These are phyloP conservation scores for Tulasnella sp. DNA, from an alignment of 768 basidiomycete genomes.

Conservation along the genomic window DNA sequence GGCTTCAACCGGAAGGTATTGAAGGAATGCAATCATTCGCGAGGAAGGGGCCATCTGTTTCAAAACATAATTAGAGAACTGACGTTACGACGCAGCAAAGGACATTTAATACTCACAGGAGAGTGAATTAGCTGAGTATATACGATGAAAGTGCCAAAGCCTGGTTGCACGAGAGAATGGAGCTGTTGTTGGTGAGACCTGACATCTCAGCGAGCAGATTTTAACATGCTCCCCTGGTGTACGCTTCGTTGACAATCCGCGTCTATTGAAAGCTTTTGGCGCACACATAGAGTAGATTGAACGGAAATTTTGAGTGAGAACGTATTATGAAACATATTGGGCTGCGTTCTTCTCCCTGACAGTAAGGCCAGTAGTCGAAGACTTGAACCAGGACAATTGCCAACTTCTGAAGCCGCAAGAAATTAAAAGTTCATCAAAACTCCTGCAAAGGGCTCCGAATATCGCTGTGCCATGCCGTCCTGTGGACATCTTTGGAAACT, in stretches of 20 bases:
- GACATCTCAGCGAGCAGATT: not conserved
- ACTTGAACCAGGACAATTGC: not conserved
- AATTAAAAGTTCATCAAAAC: not conserved
- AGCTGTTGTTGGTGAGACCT: not conserved
- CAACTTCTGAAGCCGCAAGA: not conserved
- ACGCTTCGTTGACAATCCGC: not conserved
- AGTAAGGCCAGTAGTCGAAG: not conserved
- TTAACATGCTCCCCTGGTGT: not conserved
- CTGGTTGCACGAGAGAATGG: not conserved
- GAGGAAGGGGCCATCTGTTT: slow-evolving; percentile 5
- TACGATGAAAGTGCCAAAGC: not conserved
- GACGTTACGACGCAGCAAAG: not conserved
- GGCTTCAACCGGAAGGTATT: slow-evolving; percentile 17
- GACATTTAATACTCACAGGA: not conserved
- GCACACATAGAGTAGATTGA: not conserved
- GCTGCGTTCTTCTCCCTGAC: not conserved
- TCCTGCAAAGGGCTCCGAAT: not conserved
- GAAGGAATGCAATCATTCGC: slow-evolving; percentile 27
- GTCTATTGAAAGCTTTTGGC: not conserved
- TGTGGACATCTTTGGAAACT: not conserved
- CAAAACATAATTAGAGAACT: not conserved
- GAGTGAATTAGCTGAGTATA: not conserved
- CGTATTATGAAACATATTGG: not conserved
- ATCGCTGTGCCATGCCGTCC: not conserved
- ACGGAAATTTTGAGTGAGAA: not conserved